Evolutionary conservation across 805 yeast genomes (phyloP), one percentile per base, ranked within the genome.

Genomic region (Sugiyamaella mastotermitis): DNA sequence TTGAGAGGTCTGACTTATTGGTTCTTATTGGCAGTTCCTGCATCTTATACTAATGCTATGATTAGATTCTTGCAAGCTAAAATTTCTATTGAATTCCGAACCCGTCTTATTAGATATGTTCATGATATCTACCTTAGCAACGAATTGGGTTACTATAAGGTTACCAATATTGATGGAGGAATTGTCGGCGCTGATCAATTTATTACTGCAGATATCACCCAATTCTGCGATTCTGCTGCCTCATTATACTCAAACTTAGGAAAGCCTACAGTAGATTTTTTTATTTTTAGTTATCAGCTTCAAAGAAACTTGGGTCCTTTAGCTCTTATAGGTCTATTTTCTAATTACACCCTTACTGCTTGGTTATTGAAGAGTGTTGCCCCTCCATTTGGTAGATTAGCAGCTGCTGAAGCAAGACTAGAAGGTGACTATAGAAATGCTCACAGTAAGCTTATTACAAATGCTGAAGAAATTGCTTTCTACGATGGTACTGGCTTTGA

Each of bases 381-480:
- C 2, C 97, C 97, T 10, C 76, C 88, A 19, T 84, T 88, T 60
- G 95, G 94, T 10, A 75, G 72, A 52, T 62, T 88, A 37, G 75
- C 87, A 22, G 77, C 90, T 37, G 63, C 65, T 28, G 81, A 78
- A 56, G 82, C 94, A 8, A 76, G 76, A 35, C 71, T 87, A 22
- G 96, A 88, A 63, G 96, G 96, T 33, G 81, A 82, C 40, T 88
- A 84, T 57, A 83, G 87, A 58, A 86, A 83, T 50, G 81, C 83
- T 49, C 94, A 88, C 56, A 65, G 86, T 52, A 83, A 84, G 53
- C 69, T 88, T 57, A 86, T 86, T 54, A 80, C 81, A 41, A 88
- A 88, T 53, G 80, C 87, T 53, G 97, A 88, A 62, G 97, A 88
- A 57, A 86, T 88, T 51, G 94, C 95, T 0, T 88, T 88, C 55